These are phyloP conservation scores for Polychytrium aggregatum DNA, from an alignment of 192 early-diverging fungal genomes.

Conservation along the genomic window DNA sequence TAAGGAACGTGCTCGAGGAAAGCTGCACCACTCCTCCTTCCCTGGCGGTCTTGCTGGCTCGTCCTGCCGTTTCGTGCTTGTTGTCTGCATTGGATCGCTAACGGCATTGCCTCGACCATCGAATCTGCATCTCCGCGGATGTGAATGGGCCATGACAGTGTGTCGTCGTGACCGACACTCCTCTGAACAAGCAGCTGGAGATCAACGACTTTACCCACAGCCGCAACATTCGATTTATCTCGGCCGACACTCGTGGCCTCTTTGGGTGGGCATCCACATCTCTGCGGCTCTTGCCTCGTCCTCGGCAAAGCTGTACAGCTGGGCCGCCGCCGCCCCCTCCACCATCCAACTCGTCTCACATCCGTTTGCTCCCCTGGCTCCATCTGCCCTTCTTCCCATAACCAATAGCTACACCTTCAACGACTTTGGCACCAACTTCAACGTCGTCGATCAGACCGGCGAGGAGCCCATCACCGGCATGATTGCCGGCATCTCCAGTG, in stretches of 20 bases:
- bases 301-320: no score
- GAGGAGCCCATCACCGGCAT: conserved; percentile 89
- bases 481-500: conserved; percentile 63
- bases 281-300: not conserved
- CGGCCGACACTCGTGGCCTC: conserved; percentile 78
- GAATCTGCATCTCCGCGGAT: no score
- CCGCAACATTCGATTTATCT: conserved; percentile 68
- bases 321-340: not conserved
- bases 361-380: no score
- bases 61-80: not conserved
- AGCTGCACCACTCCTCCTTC: not conserved
- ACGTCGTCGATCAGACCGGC: conserved; percentile 77
- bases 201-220: conserved; percentile 66
- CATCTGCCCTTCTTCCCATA: no score
- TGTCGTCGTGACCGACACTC: conserved; percentile 77
- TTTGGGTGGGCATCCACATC: conserved; percentile 85
- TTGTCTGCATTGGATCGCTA: not conserved
- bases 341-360: no score
- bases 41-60: conserved; percentile 32
- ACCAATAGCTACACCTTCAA: conserved; percentile 65
- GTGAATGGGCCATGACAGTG: no score
- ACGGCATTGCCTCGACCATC: not conserved
- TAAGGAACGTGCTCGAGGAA: not conserved
- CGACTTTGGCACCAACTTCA: conserved; percentile 89
- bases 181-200: conserved; percentile 66